Percentiles rank a stretch among this genome's conserved stretches.
Evolutionary conservation across 805 yeast genomes (phyloP).

Genomic region (Geotrichum ghanense): DNA sequence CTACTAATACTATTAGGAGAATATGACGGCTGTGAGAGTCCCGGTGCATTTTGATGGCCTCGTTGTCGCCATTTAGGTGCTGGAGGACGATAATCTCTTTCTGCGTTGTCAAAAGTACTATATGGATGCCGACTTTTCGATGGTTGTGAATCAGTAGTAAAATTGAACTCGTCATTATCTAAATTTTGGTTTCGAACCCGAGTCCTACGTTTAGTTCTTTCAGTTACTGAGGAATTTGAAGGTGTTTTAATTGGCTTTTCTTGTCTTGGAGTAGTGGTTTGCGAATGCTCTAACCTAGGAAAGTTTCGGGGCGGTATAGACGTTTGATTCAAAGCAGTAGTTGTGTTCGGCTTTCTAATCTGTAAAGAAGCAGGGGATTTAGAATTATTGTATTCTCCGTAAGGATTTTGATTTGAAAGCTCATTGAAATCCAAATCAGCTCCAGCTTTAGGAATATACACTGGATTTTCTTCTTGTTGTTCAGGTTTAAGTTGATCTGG

Average conservation of each 20-base stretch:
- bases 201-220: not conserved
- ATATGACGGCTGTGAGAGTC: not conserved
- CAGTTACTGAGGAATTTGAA: not conserved
- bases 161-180: not conserved
- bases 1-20: not conserved
- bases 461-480: too few relatives aligned
- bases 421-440: not conserved
- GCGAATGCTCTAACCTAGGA: not conserved
- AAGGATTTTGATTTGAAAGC: not conserved
- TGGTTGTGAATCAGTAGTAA: not conserved
- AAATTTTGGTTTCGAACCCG: not conserved
- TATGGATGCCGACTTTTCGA: not conserved
- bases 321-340: too few relatives aligned
- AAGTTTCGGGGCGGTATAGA: not conserved
- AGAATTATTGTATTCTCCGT: not conserved
- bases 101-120: not conserved
- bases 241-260: not conserved
- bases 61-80: not conserved
- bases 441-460: conserved; percentile 1
- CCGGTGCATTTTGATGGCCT: not conserved
- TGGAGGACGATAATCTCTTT: not conserved
- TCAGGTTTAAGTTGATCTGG: too few relatives aligned
- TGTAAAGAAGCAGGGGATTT: not conserved
- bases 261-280: not conserved
- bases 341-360: not conserved